Evolutionary conservation across 2,329 filamentous ascomycete genomes (phyloP).

Genomic region (Pseudomassariella vexata): DNA sequence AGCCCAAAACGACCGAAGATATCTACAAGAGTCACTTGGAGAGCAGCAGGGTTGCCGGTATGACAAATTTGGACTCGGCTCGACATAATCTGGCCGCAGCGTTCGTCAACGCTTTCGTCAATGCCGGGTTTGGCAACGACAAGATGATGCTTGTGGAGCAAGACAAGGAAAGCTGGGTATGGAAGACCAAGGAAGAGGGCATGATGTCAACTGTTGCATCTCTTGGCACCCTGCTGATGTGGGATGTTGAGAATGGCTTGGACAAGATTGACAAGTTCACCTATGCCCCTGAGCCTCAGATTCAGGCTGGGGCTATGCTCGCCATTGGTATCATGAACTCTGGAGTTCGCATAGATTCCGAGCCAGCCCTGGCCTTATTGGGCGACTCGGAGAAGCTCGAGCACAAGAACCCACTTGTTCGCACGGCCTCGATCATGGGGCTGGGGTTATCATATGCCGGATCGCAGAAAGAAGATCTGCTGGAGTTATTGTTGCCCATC

Average conservation of each 20-base stretch:
- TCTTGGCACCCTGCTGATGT: conserved; percentile 82
- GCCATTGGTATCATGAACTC: conserved; percentile 96
- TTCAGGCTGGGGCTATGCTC: conserved; percentile 86
- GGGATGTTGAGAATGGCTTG: conserved; percentile 88
- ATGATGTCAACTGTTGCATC: conserved; percentile 97
- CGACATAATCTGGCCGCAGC: conserved; percentile 92
- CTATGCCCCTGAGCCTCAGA: conserved; percentile 71
- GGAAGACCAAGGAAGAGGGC: conserved; percentile 98
- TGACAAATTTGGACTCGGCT: conserved; percentile 93
- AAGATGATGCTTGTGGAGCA: conserved; percentile 95
- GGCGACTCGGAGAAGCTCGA: conserved; percentile 75
- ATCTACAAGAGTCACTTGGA: conserved; percentile 99
- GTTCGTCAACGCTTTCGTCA: conserved; percentile 96
- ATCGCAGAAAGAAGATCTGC: conserved; percentile 83
- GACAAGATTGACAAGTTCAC: conserved; percentile 95
- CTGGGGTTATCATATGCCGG: conserved; percentile 92
- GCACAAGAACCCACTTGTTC: conserved; percentile 69
- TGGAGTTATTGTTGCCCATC: conserved; percentile 79
- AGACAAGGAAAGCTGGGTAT: conserved; percentile 90
- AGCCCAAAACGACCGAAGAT: conserved; percentile 94
- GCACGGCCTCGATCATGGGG: conserved; percentile 89
- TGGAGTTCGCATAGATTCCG: conserved; percentile 81
- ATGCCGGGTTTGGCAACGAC: conserved; percentile 90
- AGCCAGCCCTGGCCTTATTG: conserved; percentile 83
- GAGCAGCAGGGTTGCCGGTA: conserved; percentile 83